Conservation (phyloP, 1,139 yeast species). For the Yamadazyma dendronema region DNA sequence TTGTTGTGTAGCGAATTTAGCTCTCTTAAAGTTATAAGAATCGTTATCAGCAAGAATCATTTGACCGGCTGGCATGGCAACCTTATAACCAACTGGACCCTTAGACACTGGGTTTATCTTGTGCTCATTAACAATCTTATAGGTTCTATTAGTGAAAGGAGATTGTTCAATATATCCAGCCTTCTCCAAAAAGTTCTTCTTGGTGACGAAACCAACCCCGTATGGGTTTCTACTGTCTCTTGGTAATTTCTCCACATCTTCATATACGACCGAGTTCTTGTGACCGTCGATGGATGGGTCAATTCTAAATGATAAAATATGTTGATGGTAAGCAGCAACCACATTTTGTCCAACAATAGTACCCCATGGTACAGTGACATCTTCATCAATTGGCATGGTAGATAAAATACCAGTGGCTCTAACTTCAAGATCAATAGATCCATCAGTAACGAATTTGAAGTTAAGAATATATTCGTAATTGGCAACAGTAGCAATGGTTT, state of each 20-base stretch:
- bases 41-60: conserved; percentile 67
- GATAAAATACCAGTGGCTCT: conserved; percentile 88
- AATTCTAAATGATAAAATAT: conserved; percentile 76
- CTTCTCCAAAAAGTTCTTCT: conserved; percentile 65
- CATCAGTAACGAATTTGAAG: conserved; percentile 78
- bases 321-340: conserved; percentile 89
- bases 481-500: conserved; percentile 86
- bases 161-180: conserved; percentile 75
- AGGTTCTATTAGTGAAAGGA: conserved; percentile 72
- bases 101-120: conserved; percentile 72
- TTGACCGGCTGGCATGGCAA: conserved; percentile 74
- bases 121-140: conserved; percentile 78
- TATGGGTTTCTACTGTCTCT: conserved; percentile 58
- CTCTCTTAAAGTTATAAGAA: conserved; percentile 64
- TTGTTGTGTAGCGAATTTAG: conserved; percentile 71
- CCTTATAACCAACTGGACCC: conserved; percentile 81
- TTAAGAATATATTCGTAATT: conserved; percentile 85
- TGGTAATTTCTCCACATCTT: conserved; percentile 70
- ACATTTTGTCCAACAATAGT: conserved; percentile 84
- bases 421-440: conserved; percentile 77
- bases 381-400: conserved; percentile 81
- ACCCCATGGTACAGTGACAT: conserved; percentile 76
- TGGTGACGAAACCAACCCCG: conserved; percentile 72
- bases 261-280: conserved; percentile 71
- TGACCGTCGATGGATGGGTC: conserved; percentile 90